Percentiles rank a stretch among this genome's conserved stretches.
These are phyloP conservation scores for Aquilaria sinensis DNA, from an alignment of 345 rosid genomes.

Conservation along the genomic window DNA sequence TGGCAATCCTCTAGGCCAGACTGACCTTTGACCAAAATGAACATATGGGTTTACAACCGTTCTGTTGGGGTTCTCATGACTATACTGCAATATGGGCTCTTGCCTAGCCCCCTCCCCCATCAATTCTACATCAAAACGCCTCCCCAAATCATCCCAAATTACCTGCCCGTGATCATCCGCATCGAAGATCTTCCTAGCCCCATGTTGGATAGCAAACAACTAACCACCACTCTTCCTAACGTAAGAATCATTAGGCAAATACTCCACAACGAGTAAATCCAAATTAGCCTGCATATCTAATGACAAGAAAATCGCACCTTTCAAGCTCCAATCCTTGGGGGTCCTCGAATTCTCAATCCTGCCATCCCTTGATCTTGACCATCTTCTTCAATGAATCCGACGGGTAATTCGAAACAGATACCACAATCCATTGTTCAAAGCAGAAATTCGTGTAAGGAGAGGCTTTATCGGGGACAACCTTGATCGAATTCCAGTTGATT, in stretches of 20 bases:
- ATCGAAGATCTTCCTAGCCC: constrained; percentile 81
- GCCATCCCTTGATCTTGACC: constrained; percentile 47
- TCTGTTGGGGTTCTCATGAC: constrained; percentile 64
- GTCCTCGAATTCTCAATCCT: constrained; percentile 72
- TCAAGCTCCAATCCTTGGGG: constrained; percentile 70
- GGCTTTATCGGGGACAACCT: constrained; percentile 36
- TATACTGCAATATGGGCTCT: constrained; percentile 68
- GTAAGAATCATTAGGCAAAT: constrained; percentile 64
- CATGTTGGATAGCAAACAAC: constrained; percentile 86
- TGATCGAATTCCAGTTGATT: constrained; percentile 49
- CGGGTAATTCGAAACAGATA: too few relatives aligned
- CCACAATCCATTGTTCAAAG: constrained; percentile 31
- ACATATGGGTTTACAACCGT: constrained; percentile 79
- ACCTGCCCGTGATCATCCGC: constrained; percentile 87
- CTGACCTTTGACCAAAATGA: constrained; percentile 93
- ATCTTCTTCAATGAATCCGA: too few relatives aligned
- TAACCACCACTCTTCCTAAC: constrained; percentile 81
- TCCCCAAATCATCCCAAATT: constrained; percentile 68
- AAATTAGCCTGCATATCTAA: constrained; percentile 71
- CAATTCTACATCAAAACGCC: constrained; percentile 79
- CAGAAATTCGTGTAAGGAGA: constrained; percentile 56
- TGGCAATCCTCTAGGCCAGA: constrained; percentile 96
- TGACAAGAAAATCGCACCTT: constrained; percentile 72
- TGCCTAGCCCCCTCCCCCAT: constrained; percentile 73
- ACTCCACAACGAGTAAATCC: constrained; percentile 60